phyloP scores from a whole-genome alignment of 331 rosid species.

The Ulmus americana region DNA sequence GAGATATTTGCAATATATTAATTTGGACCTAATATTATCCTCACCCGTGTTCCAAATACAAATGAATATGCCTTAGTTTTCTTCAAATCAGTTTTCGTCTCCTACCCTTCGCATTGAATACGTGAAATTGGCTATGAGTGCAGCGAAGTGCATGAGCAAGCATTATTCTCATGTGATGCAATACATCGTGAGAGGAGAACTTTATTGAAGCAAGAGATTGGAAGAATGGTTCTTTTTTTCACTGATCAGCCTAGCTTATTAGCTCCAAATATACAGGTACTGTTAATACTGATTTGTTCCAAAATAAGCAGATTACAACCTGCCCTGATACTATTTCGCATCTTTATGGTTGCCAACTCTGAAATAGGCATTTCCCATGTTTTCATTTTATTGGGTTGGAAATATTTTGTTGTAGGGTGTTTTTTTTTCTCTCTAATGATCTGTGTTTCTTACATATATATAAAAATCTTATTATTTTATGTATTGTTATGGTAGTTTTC shows the following conservation, averaged over 20 bases:
- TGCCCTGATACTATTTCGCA: background rate
- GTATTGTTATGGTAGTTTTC: background rate
- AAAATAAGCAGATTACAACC: background rate
- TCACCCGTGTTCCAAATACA: background rate
- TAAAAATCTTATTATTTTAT: background rate
- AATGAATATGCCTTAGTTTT: background rate
- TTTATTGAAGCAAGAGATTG: constrained; percentile 93
- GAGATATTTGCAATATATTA: too few relatives aligned
- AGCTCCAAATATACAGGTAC: constrained; percentile 95
- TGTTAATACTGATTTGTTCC: constrained; percentile 17
- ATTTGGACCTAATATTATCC: background rate
- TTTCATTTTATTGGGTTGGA: too few relatives aligned
- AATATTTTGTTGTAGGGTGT: too few relatives aligned
- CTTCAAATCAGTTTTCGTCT: constrained; percentile 10
- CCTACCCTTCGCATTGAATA: constrained; percentile 17
- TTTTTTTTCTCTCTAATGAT: too few relatives aligned
- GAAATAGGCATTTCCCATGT: too few relatives aligned
- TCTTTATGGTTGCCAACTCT: background rate
- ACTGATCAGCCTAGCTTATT: constrained; percentile 89
- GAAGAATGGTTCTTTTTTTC: constrained; percentile 93
- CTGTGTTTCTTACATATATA: too few relatives aligned
- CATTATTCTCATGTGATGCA: constrained; percentile 72
- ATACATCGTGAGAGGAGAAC: constrained; percentile 92
- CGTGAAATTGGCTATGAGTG: constrained; percentile 32
- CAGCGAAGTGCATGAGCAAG: constrained; percentile 97